Conservation (phyloP, 2,329 filamentous ascomycete genomes). For the Aureobasidium sp. region DNA sequence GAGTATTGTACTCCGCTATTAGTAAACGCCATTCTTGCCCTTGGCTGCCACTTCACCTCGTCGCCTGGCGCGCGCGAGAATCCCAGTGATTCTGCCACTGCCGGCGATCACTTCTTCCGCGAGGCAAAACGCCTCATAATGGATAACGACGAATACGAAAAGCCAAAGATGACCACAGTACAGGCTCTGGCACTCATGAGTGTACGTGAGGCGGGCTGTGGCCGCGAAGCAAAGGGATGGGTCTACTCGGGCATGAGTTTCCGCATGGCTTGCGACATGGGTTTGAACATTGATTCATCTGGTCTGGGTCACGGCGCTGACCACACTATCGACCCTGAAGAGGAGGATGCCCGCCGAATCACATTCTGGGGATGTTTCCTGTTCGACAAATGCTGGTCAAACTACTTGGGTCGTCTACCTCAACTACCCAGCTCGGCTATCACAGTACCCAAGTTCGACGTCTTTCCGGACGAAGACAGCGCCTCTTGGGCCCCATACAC, state of each 20-base stretch:
- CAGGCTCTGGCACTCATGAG: conserved; percentile 95
- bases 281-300: conserved; percentile 75
- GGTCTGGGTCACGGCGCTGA: conserved; percentile 53
- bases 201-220: conserved; percentile 89
- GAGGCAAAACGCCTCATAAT: conserved; percentile 86
- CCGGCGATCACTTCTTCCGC: conserved; percentile 91
- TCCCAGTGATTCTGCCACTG: conserved; percentile 70
- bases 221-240: conserved; percentile 91
- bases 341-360: conserved; percentile 80
- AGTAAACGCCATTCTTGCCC: conserved; percentile 87
- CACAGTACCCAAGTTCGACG: conserved; percentile 81
- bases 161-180: conserved; percentile 78
- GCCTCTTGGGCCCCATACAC: conserved; percentile 84
- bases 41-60: conserved; percentile 89
- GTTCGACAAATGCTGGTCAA: conserved; percentile 99
- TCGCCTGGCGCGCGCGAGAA: conserved; percentile 64
- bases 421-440: conserved; percentile 74
- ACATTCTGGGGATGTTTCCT: conserved; percentile 98
- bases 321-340: conserved; percentile 63
- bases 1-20: conserved; percentile 82
- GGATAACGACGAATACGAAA: conserved; percentile 89
- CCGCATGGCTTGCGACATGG: conserved; percentile 91
- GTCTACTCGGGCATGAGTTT: conserved; percentile 98
- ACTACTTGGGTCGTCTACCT: conserved; percentile 86
- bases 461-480: conserved; percentile 82